These are phyloP conservation scores for Meredithiella fracta DNA, from an alignment of 2,329 filamentous ascomycete genomes.

Conservation along the genomic window DNA sequence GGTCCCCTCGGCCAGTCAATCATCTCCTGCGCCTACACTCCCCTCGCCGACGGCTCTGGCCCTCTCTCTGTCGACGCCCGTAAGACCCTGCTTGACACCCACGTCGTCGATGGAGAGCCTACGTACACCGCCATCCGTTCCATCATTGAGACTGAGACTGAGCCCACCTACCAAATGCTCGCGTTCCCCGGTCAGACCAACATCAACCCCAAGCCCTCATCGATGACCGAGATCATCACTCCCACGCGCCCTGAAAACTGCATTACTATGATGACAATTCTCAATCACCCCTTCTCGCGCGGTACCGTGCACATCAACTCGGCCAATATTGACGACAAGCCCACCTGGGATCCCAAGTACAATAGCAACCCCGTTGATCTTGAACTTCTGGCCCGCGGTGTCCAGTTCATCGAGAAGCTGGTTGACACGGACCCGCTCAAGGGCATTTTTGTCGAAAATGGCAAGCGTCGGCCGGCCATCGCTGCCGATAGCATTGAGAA, in stretches of 20 bases:
- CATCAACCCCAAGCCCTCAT: conserved; percentile 16
- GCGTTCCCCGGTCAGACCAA: conserved; percentile 21
- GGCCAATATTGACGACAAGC: conserved; percentile 25
- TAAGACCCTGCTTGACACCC: conserved; percentile 18
- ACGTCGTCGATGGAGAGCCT: conserved; percentile 14
- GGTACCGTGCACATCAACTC: conserved; percentile 41
- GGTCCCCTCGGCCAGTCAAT: conserved; percentile 25
- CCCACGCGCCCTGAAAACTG: conserved; percentile 24
- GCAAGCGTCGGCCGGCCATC: conserved; percentile 19
- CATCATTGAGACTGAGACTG: conserved; percentile 19
- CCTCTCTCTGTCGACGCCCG: conserved; percentile 18
- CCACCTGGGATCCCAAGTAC: conserved; percentile 38
- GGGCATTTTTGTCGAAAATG: conserved; percentile 25
- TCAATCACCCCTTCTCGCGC: conserved; percentile 43
- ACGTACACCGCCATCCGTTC: conserved; percentile 18
- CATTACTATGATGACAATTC: conserved; percentile 37
- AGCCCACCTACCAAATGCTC: conserved; percentile 22
- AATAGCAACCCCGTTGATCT: conserved; percentile 40
- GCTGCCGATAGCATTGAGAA: conserved; percentile 21
- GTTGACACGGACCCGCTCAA: conserved; percentile 25
- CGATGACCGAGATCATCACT: conserved; percentile 19
- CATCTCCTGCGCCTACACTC: conserved; percentile 24
- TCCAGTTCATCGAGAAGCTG: conserved; percentile 26
- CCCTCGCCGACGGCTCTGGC: conserved; percentile 20
- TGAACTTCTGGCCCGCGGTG: conserved; percentile 30